Percentiles rank a stretch among this genome's conserved stretches.
Conservation (phyloP, 164 flowering plant species). For the Kalanchoe fedtschenkoi region DNA sequence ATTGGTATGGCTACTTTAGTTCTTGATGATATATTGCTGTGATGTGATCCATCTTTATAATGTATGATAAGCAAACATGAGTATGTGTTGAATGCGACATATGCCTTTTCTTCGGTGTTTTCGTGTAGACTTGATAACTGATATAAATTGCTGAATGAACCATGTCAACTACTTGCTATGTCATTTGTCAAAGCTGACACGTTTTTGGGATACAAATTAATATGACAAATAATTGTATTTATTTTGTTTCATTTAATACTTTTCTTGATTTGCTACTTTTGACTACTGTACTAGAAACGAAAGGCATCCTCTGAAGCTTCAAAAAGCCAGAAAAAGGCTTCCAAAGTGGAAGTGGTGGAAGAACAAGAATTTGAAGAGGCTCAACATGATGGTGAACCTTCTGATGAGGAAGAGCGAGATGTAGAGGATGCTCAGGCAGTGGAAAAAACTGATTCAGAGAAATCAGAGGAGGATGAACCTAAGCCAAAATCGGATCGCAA, state of each 20-base stretch:
- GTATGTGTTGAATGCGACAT: no score
- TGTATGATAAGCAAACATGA: neutral
- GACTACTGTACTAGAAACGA: neutral
- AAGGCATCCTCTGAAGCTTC: conserved; percentile 1
- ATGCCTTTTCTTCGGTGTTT: neutral
- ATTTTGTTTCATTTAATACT: no score
- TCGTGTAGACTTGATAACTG: neutral
- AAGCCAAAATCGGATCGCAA: no score
- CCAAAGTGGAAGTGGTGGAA: neutral
- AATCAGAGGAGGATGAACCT: no score
- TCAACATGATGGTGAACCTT: neutral
- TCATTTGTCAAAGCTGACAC: neutral
- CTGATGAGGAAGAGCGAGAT: neutral
- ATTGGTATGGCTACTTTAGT: neutral
- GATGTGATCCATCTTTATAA: neutral
- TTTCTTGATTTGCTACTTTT: no score
- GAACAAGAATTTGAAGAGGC: neutral
- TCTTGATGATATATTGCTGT: neutral
- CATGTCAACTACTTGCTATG: neutral
- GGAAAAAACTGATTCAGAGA: no score
- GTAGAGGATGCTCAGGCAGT: no score
- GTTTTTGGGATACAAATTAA: no score
- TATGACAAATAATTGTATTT: no score
- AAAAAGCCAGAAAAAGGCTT: neutral
- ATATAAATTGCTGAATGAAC: neutral